Evolutionary conservation across 73 alveolate species (phyloP).

Genomic region (Halteria grandinella): DNA sequence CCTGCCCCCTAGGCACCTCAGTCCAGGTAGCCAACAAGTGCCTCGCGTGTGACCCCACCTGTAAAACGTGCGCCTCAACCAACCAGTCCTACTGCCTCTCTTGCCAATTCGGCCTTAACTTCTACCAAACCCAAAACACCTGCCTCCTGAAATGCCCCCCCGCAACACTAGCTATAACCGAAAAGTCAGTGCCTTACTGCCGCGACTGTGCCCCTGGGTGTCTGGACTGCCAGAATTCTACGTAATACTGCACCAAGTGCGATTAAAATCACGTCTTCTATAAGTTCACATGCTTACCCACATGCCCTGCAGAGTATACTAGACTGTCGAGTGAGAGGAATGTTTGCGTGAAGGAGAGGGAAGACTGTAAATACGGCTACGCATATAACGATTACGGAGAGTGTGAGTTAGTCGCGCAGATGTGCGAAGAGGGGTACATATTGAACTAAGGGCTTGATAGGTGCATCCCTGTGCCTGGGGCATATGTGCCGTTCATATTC

Average conservation of each 20-base stretch:
- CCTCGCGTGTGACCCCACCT: not conserved
- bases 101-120: no score
- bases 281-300: conserved; percentile 29
- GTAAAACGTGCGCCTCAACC: no score
- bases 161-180: no score
- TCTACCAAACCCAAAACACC: no score
- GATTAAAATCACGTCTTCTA: conserved; percentile 35
- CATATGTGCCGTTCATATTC: conserved; percentile 62
- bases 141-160: no score
- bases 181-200: no score
- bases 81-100: no score
- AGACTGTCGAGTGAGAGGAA: no score
- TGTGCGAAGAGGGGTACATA: conserved; percentile 51
- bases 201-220: conserved; percentile 57
- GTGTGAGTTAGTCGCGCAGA: conserved; percentile 39
- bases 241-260: conserved; percentile 64
- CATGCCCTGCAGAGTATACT: conserved; percentile 54
- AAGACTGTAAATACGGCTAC: conserved; percentile 53
- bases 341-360: conserved; percentile 65
- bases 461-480: conserved; percentile 67
- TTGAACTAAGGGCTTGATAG: conserved; percentile 41
- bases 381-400: conserved; percentile 42
- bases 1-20: conserved; percentile 47
- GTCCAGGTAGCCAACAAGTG: conserved; percentile 2
- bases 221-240: conserved; percentile 13